Conservation (phyloP, 306 rosid species). For the Vigna mungo region DNA sequence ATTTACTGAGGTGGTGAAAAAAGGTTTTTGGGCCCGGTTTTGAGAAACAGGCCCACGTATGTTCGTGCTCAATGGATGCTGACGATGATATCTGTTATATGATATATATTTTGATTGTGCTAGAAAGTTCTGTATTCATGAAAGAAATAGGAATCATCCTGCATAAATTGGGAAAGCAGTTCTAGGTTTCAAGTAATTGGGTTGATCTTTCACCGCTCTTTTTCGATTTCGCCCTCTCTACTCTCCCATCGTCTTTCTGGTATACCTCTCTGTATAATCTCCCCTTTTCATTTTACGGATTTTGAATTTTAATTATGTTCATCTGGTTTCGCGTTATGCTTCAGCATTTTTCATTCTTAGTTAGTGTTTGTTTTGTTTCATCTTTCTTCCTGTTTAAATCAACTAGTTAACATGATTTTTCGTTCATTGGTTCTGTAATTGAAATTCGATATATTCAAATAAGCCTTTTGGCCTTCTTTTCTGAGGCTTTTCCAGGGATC, state of each 20-base stretch:
- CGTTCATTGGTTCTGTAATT: constrained; percentile 7
- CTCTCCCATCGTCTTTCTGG: constrained; percentile 30
- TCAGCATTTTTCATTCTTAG: not conserved
- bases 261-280: not conserved
- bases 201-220: not conserved
- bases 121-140: not conserved
- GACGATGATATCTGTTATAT: no score
- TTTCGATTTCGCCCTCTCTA: not conserved
- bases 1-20: not conserved
- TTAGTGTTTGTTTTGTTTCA: not conserved
- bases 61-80: not conserved
- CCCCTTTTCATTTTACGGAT: not conserved
- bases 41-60: not conserved
- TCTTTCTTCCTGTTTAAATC: not conserved
- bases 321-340: not conserved
- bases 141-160: not conserved
- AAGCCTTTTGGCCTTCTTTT: not conserved
- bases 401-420: not conserved
- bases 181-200: not conserved
- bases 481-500: not conserved
- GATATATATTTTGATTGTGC: no score
- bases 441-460: not conserved
- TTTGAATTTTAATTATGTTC: constrained; percentile 6
- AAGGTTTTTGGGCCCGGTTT: not conserved
- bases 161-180: not conserved